phyloP scores from a whole-genome alignment of 139 green algal genomes.

The Bryopsis sp. region DNA sequence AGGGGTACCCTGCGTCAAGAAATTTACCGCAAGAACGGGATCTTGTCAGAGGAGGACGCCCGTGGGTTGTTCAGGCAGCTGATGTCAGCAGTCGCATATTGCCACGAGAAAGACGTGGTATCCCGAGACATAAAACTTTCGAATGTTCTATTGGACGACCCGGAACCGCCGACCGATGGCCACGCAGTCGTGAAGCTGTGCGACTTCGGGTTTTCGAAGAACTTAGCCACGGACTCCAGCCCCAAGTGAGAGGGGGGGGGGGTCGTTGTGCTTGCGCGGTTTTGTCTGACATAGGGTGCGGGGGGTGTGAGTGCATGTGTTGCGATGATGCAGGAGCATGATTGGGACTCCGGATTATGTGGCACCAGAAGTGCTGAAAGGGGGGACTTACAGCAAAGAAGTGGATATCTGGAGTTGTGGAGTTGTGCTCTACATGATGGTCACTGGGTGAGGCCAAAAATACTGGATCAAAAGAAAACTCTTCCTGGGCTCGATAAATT shows the following conservation, averaged over 20 bases:
- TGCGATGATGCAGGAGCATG: no score
- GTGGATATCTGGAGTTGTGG: not conserved
- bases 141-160: not conserved
- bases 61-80: not conserved
- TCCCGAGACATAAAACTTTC: conserved; percentile 5
- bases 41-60: not conserved
- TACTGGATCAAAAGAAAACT: no score
- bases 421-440: conserved; percentile 2
- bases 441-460: no score
- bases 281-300: not conserved
- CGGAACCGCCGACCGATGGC: not conserved
- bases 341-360: conserved; percentile 5
- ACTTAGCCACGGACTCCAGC: no score
- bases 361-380: not conserved
- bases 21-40: not conserved
- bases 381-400: not conserved
- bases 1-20: not conserved
- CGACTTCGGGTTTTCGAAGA: conserved; percentile 3
- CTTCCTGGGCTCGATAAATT: no score
- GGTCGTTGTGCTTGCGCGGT: no score
- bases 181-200: not conserved
- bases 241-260: no score
- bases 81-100: not conserved
- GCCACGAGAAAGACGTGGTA: not conserved
- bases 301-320: no score